A percentile compares a stretch with the other conserved stretches of the same genome.
Evolutionary conservation across 441 rosid species (phyloP).

Genomic region (Pelargonium cotyledonis): DNA sequence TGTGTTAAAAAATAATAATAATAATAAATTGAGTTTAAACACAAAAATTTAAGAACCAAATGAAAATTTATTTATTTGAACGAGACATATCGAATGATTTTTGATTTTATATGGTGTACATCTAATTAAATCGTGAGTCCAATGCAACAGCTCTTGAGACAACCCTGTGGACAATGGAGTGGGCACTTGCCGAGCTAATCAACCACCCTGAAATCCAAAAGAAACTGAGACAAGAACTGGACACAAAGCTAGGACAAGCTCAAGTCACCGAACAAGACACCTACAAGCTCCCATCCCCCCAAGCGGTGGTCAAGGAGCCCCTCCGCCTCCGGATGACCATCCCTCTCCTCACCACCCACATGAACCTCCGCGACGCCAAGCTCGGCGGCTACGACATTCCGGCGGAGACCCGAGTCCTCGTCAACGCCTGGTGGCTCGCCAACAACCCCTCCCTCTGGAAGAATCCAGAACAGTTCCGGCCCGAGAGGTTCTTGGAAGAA

Average conservation of each 20-base stretch:
- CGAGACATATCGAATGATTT: too few relatives aligned
- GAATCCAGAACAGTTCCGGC: conserved; percentile 82
- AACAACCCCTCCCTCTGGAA: conserved; percentile 84
- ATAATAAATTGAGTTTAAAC: too few relatives aligned
- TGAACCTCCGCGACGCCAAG: conserved; percentile 90
- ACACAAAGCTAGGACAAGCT: conserved; percentile 61
- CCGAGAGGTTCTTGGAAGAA: conserved; percentile 92
- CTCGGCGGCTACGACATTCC: conserved; percentile 79
- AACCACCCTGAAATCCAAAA: conserved; percentile 77
- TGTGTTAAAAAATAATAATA: too few relatives aligned
- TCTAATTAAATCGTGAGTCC: too few relatives aligned
- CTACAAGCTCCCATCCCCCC: conserved; percentile 67
- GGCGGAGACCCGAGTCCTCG: conserved; percentile 85
- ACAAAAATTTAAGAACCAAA: too few relatives aligned
- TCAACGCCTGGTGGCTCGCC: conserved; percentile 95
- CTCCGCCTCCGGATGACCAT: conserved; percentile 88
- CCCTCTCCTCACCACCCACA: conserved; percentile 93
- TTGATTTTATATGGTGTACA: too few relatives aligned
- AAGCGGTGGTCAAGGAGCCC: conserved; percentile 87
- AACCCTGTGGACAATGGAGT: conserved; percentile 84
- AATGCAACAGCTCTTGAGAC: conserved; percentile 76
- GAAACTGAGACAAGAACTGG: conserved; percentile 67
- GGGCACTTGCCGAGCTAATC: conserved; percentile 89
- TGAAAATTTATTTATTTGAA: too few relatives aligned
- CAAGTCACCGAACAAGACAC: conserved; percentile 82